A percentile compares a stretch with the other conserved stretches of the same genome.
Conservation (phyloP, 2,329 filamentous ascomycete genomes). For the Cladosporium halotolerans region DNA sequence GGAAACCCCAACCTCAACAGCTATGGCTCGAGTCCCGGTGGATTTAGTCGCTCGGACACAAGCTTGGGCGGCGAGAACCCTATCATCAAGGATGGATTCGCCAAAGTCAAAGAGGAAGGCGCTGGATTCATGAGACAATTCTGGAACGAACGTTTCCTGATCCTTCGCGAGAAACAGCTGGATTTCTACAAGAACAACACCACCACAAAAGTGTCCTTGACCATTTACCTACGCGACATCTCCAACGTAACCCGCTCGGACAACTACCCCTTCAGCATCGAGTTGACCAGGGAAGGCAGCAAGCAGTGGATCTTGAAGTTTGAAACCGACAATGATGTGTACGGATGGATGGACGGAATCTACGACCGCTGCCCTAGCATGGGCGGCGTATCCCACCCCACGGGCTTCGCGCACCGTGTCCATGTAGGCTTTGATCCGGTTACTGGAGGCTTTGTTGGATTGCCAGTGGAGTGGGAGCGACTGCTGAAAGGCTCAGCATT, state of each 20-base stretch:
- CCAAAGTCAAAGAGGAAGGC: slow-evolving; percentile 83
- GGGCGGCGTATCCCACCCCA: slow-evolving; percentile 97
- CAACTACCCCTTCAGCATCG: slow-evolving; percentile 84
- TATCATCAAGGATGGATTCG: slow-evolving; percentile 60
- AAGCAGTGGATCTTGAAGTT: slow-evolving; percentile 87
- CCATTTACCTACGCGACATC: slow-evolving; percentile 79
- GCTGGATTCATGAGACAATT: slow-evolving; percentile 53
- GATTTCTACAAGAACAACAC: slow-evolving; percentile 92
- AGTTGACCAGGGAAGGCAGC: slow-evolving; percentile 82
- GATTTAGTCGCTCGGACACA: slow-evolving; percentile 35
- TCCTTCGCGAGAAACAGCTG: slow-evolving; percentile 84
- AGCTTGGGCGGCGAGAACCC: slow-evolving; percentile 34
- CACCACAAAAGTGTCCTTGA: slow-evolving; percentile 73
- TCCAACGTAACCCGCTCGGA: slow-evolving; percentile 87
- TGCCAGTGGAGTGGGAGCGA: slow-evolving; percentile 96
- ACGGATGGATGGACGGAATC: slow-evolving; percentile 98
- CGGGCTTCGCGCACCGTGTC: slow-evolving; percentile 94
- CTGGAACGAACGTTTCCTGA: slow-evolving; percentile 88
- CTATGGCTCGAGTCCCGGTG: slow-evolving; percentile 31
- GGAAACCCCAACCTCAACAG: slow-evolving; percentile 59
- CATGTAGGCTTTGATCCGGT: slow-evolving; percentile 96
- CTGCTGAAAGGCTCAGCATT: slow-evolving; percentile 92
- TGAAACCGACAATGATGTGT: slow-evolving; percentile 92
- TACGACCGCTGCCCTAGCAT: slow-evolving; percentile 95
- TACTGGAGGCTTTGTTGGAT: slow-evolving; percentile 87